Percentiles rank a stretch among this genome's conserved stretches.
Conservation (phyloP, 2,329 filamentous ascomycete species). For the Plenodomus biglobosus region DNA sequence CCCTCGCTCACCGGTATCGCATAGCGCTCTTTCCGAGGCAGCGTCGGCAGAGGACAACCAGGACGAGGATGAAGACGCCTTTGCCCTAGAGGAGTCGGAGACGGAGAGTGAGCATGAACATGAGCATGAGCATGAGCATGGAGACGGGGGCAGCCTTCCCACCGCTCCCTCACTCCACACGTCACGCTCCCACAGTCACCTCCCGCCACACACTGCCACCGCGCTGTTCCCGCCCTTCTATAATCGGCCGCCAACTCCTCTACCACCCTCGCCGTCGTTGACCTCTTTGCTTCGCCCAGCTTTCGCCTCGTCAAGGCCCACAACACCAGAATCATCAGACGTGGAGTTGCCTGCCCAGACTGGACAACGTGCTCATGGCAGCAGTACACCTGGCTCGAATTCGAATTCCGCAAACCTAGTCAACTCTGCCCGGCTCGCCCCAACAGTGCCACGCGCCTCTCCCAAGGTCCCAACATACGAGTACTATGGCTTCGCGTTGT, state of each 20-base stretch:
- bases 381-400: slow-evolving; percentile 44
- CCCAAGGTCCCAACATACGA: slow-evolving; percentile 99
- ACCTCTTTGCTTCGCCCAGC: slow-evolving; percentile 82
- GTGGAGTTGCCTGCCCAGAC: slow-evolving; percentile 59
- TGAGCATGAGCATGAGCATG: slow-evolving; percentile 10
- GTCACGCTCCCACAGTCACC: slow-evolving; percentile 50
- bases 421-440: slow-evolving; percentile 59
- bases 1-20: slow-evolving; percentile 22
- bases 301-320: slow-evolving; percentile 72
- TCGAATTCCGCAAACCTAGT: slow-evolving; percentile 61
- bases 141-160: slow-evolving; percentile 12
- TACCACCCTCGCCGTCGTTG: slow-evolving; percentile 88
- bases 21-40: slow-evolving; percentile 40
- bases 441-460: slow-evolving; percentile 75
- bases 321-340: slow-evolving; percentile 88
- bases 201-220: slow-evolving; percentile 39
- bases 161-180: slow-evolving; percentile 45
- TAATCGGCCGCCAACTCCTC: slow-evolving; percentile 89
- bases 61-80: slow-evolving; percentile 16
- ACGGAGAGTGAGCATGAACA: slow-evolving; percentile 18
- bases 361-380: slow-evolving; percentile 17
- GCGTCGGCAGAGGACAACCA: slow-evolving; percentile 32
- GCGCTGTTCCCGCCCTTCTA: slow-evolving; percentile 83
- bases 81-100: slow-evolving; percentile 23
- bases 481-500: slow-evolving; percentile 98